Evolutionary conservation across 2,329 filamentous ascomycete genomes (phyloP), one percentile per base, ranked within the genome.

Genomic region (Endoconidiophora polonica): DNA sequence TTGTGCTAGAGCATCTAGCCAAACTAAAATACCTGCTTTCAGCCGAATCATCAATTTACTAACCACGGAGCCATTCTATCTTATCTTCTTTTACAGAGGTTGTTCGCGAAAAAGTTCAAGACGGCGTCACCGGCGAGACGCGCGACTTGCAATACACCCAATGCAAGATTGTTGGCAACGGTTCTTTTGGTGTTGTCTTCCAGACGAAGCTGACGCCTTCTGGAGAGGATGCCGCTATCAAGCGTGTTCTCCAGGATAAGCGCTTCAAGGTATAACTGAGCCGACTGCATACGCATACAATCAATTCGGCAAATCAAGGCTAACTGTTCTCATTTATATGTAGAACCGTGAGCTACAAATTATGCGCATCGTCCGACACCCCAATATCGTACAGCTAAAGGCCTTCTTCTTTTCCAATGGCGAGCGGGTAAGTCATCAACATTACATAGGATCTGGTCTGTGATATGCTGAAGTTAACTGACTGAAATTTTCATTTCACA

Each of bases 351-450:
- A 98, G 66, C 76, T 98, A 59, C 91, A 98, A 67, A 98, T 98
- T 65, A 98, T 98, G 91, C 84, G 91, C 63, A 98, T 98, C 63
- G 91, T 98, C 61, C 81, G 90, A 63, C 91, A 98, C 66, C 91
- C 91, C 51, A 98, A 98, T 68, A 96, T 98, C 60, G 91, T 98
- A 54, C 88, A 96, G 67, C 74, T 98, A 56, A 98, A 98, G 72
- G 91, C 91, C 48, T 98, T 98, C 70, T 98, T 95, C 71, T 98
- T 96, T 70, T 95, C 90, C 59, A 98, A 96, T 64, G 91, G 91
- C 63, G 91, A 98, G 67, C 81, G 91, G 67, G 91, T 98, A 79
- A 66, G 71, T 59, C 43, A 18, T 22, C 12, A 20, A 22, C 12
- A 33, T 33, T 33, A 9, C 29, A 33, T 33, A 12, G 26, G 29